Evolutionary conservation across 768 basidiomycete genomes (phyloP).

Genomic region (Punctularia strigosozonata): DNA sequence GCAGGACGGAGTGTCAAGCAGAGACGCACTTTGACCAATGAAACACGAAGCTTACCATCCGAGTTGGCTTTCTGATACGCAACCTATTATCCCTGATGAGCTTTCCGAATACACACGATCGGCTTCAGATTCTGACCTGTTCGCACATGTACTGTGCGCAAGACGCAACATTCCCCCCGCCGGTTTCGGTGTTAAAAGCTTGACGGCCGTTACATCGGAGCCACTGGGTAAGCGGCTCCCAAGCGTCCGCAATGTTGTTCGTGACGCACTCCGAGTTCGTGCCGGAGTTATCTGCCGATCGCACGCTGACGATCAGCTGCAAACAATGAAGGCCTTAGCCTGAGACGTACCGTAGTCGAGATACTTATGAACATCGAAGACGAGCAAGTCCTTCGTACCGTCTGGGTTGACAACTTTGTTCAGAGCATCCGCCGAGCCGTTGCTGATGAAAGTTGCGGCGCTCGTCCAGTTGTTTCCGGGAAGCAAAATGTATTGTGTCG

Average conservation of each 20-base stretch:
- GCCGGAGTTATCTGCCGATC: constrained; percentile 15
- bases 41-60: constrained; percentile 3
- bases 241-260: constrained; percentile 37
- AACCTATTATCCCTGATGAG: no score
- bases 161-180: constrained; percentile 39
- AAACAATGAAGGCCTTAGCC: neutral
- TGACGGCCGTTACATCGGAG: constrained; percentile 36
- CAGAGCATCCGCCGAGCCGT: constrained; percentile 38
- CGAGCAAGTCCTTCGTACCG: constrained; percentile 29
- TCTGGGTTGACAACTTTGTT: constrained; percentile 32
- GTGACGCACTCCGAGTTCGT: constrained; percentile 36
- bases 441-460: constrained; percentile 37
- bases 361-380: constrained; percentile 58
- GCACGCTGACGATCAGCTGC: neutral
- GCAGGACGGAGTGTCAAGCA: neutral
- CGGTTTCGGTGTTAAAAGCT: constrained; percentile 50
- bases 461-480: constrained; percentile 49
- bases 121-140: no score
- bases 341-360: constrained; percentile 40
- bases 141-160: constrained; percentile 27
- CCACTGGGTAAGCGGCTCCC: constrained; percentile 36
- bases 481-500: constrained; percentile 41
- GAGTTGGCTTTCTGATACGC: neutral
- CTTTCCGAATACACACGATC: no score
- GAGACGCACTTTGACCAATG: neutral